Evolutionary conservation across 2,329 filamentous ascomycete species (phyloP).

Genomic region (Hypoxylon sp.): DNA sequence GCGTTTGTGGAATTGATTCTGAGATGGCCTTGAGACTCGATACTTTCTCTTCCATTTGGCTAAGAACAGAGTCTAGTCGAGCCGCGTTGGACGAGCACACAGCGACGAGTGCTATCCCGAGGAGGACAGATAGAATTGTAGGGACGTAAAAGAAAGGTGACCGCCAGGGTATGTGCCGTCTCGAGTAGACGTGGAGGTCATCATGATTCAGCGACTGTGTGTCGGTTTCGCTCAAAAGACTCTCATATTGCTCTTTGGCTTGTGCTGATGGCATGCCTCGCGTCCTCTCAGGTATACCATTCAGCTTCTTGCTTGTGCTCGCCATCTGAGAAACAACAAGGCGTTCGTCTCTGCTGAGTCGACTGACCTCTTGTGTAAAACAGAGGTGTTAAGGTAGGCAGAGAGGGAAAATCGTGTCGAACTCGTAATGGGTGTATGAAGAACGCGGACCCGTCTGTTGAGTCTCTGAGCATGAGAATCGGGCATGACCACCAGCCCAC

Average conservation of each 20-base stretch:
- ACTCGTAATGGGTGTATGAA: not conserved
- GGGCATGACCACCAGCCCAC: not conserved
- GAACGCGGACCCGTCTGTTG: not conserved
- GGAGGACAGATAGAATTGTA: conserved; percentile 20
- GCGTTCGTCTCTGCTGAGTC: not conserved
- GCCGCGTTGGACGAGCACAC: conserved; percentile 15
- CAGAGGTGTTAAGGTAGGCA: not conserved
- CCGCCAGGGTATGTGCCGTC: not conserved
- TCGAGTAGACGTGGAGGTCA: not conserved
- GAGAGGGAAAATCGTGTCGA: not conserved
- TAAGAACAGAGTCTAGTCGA: conserved; percentile 7
- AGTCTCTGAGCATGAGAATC: not conserved
- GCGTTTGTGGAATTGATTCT: not conserved
- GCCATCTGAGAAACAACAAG: not conserved
- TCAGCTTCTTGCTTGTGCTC: conserved; percentile 1
- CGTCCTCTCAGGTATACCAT: conserved; percentile 1
- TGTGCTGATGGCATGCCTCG: not conserved
- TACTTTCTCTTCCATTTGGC: conserved; percentile 9
- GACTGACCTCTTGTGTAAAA: not conserved
- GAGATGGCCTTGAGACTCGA: not conserved
- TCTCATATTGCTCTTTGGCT: conserved; percentile 15
- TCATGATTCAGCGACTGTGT: conserved; percentile 2
- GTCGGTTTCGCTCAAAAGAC: conserved; percentile 3
- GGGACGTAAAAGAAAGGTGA: conserved; percentile 11
- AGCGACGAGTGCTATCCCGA: conserved; percentile 7